Conservation (phyloP, 73 alveolate genomes). For the Paramecium bursaria region DNA sequence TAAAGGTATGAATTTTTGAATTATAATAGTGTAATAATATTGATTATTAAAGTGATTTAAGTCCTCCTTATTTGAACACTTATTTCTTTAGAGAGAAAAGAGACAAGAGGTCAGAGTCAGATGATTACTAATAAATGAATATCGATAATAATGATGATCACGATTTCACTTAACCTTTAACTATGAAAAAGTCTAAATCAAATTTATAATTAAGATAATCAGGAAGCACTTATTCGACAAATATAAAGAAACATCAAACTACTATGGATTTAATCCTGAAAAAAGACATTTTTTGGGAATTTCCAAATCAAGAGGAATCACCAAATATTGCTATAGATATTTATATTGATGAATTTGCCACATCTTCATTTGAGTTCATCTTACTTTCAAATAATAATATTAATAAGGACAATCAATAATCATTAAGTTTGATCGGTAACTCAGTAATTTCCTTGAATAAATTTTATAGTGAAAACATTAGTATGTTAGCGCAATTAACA, state of each 20-base stretch:
- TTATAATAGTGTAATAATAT: conserved; percentile 2
- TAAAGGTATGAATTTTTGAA: not conserved
- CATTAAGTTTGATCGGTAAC: conserved; percentile 15
- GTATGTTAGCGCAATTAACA: conserved; percentile 40
- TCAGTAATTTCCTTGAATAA: conserved; percentile 31
- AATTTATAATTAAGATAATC: too few relatives aligned
- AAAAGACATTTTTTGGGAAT: conserved; percentile 17
- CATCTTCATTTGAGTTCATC: conserved; percentile 47
- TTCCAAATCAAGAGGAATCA: not conserved
- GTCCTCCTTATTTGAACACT: conserved; percentile 32
- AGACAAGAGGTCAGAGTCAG: too few relatives aligned
- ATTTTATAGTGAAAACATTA: conserved; percentile 29
- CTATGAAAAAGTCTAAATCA: too few relatives aligned
- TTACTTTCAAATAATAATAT: not conserved
- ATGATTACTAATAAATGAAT: too few relatives aligned
- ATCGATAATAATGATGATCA: too few relatives aligned
- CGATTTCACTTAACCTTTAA: too few relatives aligned
- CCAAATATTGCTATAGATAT: conserved; percentile 14
- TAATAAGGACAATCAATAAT: not conserved
- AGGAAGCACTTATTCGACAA: too few relatives aligned
- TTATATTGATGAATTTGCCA: conserved; percentile 56
- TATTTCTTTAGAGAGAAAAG: conserved; percentile 2
- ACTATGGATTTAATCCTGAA: not conserved
- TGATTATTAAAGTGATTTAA: conserved; percentile 40
- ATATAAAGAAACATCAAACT: not conserved